Conservation (phyloP, 2,329 filamentous ascomycete species). For the Xylariaceae sp. region DNA sequence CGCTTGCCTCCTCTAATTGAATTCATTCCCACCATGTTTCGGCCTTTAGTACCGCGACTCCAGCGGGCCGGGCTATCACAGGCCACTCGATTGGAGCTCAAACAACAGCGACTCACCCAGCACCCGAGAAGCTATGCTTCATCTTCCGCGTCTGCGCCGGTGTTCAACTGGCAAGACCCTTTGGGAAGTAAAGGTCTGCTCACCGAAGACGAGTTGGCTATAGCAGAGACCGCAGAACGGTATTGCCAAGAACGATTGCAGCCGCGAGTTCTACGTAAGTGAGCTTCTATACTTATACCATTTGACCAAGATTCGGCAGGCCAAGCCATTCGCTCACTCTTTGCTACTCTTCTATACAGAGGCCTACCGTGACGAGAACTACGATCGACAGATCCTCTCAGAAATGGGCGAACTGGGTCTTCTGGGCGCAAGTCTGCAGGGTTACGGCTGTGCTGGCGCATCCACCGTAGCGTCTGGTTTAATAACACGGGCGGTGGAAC, state of each 20-base stretch:
- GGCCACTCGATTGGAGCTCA: slow-evolving; percentile 15
- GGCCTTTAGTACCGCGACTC: slow-evolving; percentile 23
- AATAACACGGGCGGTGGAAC: slow-evolving; percentile 84
- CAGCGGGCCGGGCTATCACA: slow-evolving; percentile 14
- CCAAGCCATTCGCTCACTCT: slow-evolving; percentile 11
- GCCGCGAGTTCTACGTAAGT: slow-evolving; percentile 77
- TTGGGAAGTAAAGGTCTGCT: slow-evolving; percentile 67
- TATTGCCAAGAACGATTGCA: slow-evolving; percentile 90
- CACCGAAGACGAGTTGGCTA: slow-evolving; percentile 86
- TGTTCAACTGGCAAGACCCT: slow-evolving; percentile 91
- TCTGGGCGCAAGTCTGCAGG: slow-evolving; percentile 77
- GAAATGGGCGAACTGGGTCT: slow-evolving; percentile 94
- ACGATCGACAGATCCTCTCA: slow-evolving; percentile 76
- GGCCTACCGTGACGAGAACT: slow-evolving; percentile 70
- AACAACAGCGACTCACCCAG: slow-evolving; percentile 11
- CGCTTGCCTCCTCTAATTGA: not conserved
- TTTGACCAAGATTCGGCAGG: not conserved
- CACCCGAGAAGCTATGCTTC: slow-evolving; percentile 28
- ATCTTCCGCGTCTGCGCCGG: slow-evolving; percentile 26
- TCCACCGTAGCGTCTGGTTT: slow-evolving; percentile 84
- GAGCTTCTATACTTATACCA: not conserved
- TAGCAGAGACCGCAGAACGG: slow-evolving; percentile 82
- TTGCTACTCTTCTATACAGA: slow-evolving; percentile 16
- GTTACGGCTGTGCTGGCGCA: slow-evolving; percentile 82
- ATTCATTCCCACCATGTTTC: slow-evolving; percentile 24